A percentile compares a stretch with the other conserved stretches of the same genome.
These are phyloP conservation scores for Saxophila tyrrhenica DNA, from an alignment of 495 filamentous ascomycete species.

Conservation along the genomic window DNA sequence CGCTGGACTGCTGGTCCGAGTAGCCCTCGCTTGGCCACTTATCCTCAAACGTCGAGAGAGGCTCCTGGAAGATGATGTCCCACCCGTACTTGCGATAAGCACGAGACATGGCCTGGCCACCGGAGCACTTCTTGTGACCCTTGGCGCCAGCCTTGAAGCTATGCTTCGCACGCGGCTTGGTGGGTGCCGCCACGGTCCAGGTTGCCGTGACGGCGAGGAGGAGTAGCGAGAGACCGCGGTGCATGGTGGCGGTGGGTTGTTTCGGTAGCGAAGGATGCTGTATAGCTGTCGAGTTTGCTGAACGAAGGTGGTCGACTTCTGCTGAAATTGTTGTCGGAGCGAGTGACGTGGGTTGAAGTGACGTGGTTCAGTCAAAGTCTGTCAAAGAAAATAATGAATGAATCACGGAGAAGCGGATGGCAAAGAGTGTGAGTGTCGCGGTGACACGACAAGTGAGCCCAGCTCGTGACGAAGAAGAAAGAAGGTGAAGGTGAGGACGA, in stretches of 20 bases:
- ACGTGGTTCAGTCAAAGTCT: too few relatives aligned
- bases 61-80: constrained; percentile 14
- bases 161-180: background rate
- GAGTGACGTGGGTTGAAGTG: too few relatives aligned
- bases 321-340: background rate
- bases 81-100: constrained; percentile 17
- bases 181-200: constrained; percentile 12
- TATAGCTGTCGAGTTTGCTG: background rate
- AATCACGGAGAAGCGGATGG: too few relatives aligned
- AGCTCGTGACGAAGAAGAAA: too few relatives aligned
- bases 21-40: background rate
- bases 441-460: too few relatives aligned
- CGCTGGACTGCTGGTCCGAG: background rate
- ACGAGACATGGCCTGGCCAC: constrained; percentile 3
- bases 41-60: background rate
- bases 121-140: background rate
- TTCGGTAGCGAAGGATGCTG: background rate
- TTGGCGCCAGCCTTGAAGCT: constrained; percentile 4
- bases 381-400: too few relatives aligned
- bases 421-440: too few relatives aligned
- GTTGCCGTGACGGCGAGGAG: constrained; percentile 9
- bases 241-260: constrained; percentile 10
- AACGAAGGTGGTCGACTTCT: background rate
- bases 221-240: background rate
- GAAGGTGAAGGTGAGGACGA: background rate